Evolutionary conservation across 2,329 filamentous ascomycete species (phyloP), one percentile per base, ranked within the genome.

Genomic region (Thielaviopsis musarum): DNA sequence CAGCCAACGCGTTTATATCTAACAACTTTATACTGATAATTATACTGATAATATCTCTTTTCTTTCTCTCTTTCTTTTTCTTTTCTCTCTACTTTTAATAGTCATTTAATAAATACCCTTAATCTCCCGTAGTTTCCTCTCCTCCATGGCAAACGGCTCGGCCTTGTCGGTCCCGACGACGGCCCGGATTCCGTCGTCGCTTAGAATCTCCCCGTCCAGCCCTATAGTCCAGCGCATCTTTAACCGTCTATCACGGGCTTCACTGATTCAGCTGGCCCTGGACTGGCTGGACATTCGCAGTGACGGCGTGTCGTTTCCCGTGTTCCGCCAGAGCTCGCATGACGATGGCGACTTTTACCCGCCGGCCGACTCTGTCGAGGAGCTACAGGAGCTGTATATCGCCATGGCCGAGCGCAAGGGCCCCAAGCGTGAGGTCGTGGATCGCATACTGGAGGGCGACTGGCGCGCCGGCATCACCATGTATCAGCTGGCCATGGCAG

Each of bases 201-300:
- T 89, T 64, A 83, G 83, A 65, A 77, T 91, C 66, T 78, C 83
- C 60, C 75, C 85, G 9, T 74, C 79, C 61, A 85, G 84, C 67
- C 74, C 79, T 53, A 75, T 82, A 30, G 78, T 89, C 55, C 69
- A 78, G 64, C 88, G 86, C 69, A 76, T 79, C 49, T 76, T 95
- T 55, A 78, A 75, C 62, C 84, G 83, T 59, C 77, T 94, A 19
- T 85, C 87, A 1, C 83, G 88, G 56, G 74, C 83, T 54, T 82
- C 86, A 0, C 78, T 95, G 22, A 72, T 93, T 26, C 80, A 82
- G 0, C 77, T 95, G 9, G 85, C 80, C 0, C 76, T 90, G 22
- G 79, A 85, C 72, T 95, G 89, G 89, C 81, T 94, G 2, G 80
- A 85, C 60, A 80, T 84, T 55, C 74, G 77, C 63, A 84, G 86